These are phyloP conservation scores for Penicillium frequentans DNA, from an alignment of 2,329 filamentous ascomycete genomes.

Conservation along the genomic window DNA sequence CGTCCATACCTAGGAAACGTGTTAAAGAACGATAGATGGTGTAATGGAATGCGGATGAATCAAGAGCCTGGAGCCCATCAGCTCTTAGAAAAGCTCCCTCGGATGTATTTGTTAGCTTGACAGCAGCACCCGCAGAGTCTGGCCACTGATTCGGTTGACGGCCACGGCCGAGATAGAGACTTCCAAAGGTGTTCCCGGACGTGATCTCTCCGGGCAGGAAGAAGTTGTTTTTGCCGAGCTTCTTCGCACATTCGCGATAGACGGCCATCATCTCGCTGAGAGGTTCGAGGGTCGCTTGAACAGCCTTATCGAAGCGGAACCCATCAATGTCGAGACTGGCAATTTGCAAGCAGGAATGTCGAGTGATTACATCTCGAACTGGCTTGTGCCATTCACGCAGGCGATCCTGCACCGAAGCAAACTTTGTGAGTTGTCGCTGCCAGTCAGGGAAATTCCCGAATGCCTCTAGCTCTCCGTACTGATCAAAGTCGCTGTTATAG, in stretches of 20 bases:
- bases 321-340: slow-evolving; percentile 64
- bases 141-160: slow-evolving; percentile 57
- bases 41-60: slow-evolving; percentile 64
- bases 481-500: slow-evolving; percentile 64
- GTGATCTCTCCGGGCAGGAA: slow-evolving; percentile 65
- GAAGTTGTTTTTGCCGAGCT: slow-evolving; percentile 63
- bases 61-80: slow-evolving; percentile 54
- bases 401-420: slow-evolving; percentile 67
- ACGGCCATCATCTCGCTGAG: slow-evolving; percentile 58
- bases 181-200: slow-evolving; percentile 60
- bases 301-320: slow-evolving; percentile 67
- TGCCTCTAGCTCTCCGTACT: slow-evolving; percentile 64
- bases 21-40: slow-evolving; percentile 61
- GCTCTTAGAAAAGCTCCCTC: slow-evolving; percentile 54
- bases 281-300: slow-evolving; percentile 63
- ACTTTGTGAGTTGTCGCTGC: slow-evolving; percentile 65
- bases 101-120: slow-evolving; percentile 48
- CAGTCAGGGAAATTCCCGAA: slow-evolving; percentile 65
- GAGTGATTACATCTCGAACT: slow-evolving; percentile 58
- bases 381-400: slow-evolving; percentile 63
- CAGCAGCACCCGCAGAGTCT: slow-evolving; percentile 48
- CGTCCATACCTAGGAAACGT: slow-evolving; percentile 61
- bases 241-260: slow-evolving; percentile 58
- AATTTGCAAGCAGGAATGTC: slow-evolving; percentile 65
- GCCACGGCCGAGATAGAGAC: slow-evolving; percentile 62